Conservation (phyloP, 352 stramenopile genomes). For the Phytophthora pseudosyringae region DNA sequence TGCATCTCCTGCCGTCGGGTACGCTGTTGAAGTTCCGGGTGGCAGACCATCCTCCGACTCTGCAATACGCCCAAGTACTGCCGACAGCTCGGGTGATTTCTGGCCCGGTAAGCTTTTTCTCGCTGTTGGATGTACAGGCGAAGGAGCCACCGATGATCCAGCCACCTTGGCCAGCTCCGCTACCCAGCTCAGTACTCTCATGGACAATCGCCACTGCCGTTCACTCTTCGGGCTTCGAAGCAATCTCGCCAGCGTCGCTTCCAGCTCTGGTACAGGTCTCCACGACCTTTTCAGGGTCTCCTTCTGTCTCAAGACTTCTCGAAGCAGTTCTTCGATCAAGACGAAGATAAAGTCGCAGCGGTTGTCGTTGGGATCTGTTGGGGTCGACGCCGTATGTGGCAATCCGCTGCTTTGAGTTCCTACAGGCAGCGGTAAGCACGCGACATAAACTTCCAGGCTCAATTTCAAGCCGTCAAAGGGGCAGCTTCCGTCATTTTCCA, state of each 20-base stretch:
- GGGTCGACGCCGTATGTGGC: not conserved
- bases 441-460: conserved; percentile 37
- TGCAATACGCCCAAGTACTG: conserved; percentile 8
- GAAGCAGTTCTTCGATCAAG: conserved; percentile 55
- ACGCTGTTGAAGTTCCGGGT: not conserved
- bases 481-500: conserved; percentile 14
- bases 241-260: conserved; percentile 44
- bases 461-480: conserved; percentile 30
- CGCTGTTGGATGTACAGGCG: conserved; percentile 4
- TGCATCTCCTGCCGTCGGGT: conserved; percentile 13
- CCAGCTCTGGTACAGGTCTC: conserved; percentile 40
- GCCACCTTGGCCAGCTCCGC: conserved; percentile 22
- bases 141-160: conserved; percentile 3
- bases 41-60: conserved; percentile 10
- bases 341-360: conserved; percentile 20
- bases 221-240: conserved; percentile 42
- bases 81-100: conserved; percentile 20
- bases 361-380: not conserved
- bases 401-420: not conserved
- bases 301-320: conserved; percentile 25
- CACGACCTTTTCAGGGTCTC: conserved; percentile 26
- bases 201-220: conserved; percentile 45
- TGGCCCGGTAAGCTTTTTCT: conserved; percentile 23
- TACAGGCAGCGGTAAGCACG: conserved; percentile 32
- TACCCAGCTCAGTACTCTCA: conserved; percentile 53